Evolutionary conservation across 225 moss, liverwort and hornwort genomes (phyloP), one percentile per base, ranked within the genome.

Genomic region (Marchantia polymorpha): DNA sequence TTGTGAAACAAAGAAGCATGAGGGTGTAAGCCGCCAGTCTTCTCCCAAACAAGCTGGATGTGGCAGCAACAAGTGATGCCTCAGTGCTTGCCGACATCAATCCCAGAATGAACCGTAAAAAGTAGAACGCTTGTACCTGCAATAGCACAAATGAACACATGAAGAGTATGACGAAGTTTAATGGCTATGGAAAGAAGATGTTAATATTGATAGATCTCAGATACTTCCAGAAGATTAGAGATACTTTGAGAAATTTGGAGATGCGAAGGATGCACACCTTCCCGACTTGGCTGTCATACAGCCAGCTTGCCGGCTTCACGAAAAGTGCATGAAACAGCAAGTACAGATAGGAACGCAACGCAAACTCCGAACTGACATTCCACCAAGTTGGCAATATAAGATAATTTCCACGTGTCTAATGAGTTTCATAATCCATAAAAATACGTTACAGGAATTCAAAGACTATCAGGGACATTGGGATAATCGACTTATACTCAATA

Each of bases 281-380:
- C 69, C 85, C 90, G 53, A 84, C 30, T 54, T 88, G 88, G 22
- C 80, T 78, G 78, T 84, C 59, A 65, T 90, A 92, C 84, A 91
- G 88, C 87, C 90, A 87, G 71, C 84, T 53, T n/a, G 84, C 86
- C 17, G 99, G 99, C 72, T 88, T 90, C 77, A 91, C 78, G 48
- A 93, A 65, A 66, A 81, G 77, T 63, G 89, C 85, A 90, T 99
- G 99, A 79, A 94, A 85, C 80, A 91, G 77, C 84, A 95, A 77
- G 80, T 99, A 99, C 50, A 99, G 73, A 86, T 95, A 94, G 52
- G 99, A 99, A 63, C 99, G 93, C 66, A 99, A 85, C 12, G 93
- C 93, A 82, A 95, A 99, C 85, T 95, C 93, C 77, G 99, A 91
- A 80, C 99, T 99, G 94, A 87, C 14, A 73, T 61, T 56, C 60